phyloP scores from a whole-genome alignment of 805 yeast genomes.

The Saturnispora dispora region DNA sequence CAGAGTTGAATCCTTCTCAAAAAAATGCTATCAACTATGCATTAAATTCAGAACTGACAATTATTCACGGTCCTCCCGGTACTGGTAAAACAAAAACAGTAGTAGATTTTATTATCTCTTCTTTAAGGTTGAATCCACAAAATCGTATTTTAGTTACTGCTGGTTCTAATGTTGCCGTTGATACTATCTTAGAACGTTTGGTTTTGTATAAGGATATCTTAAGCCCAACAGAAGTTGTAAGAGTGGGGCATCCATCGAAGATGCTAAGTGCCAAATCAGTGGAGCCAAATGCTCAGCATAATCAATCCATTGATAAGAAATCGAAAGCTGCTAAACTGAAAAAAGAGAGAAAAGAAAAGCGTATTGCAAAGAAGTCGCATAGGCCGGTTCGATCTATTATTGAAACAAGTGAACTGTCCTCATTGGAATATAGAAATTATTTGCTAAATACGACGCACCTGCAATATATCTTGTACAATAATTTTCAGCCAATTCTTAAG shows the following conservation, averaged over 20 bases:
- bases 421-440: conserved; percentile 3
- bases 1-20: conserved; percentile 58
- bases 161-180: conserved; percentile 88
- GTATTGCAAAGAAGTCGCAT: not conserved
- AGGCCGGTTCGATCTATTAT: not conserved
- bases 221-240: conserved; percentile 39
- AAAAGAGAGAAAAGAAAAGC: conserved; percentile 1
- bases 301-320: not conserved
- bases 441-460: conserved; percentile 4
- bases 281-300: not conserved
- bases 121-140: conserved; percentile 29
- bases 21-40: conserved; percentile 62
- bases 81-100: conserved; percentile 81
- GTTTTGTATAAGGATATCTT: conserved; percentile 25
- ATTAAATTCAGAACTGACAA: conserved; percentile 42
- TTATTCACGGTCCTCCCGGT: conserved; percentile 78
- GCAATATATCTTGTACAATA: conserved; percentile 2
- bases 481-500: conserved; percentile 3
- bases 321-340: conserved; percentile 6
- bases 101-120: conserved; percentile 71
- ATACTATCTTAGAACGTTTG: conserved; percentile 77
- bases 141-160: conserved; percentile 76
- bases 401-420: not conserved
- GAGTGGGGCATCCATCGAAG: conserved; percentile 94
- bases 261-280: conserved; percentile 30